Conservation (phyloP, 208 protist genomes). For the Trypanosoma platydactyli region DNA sequence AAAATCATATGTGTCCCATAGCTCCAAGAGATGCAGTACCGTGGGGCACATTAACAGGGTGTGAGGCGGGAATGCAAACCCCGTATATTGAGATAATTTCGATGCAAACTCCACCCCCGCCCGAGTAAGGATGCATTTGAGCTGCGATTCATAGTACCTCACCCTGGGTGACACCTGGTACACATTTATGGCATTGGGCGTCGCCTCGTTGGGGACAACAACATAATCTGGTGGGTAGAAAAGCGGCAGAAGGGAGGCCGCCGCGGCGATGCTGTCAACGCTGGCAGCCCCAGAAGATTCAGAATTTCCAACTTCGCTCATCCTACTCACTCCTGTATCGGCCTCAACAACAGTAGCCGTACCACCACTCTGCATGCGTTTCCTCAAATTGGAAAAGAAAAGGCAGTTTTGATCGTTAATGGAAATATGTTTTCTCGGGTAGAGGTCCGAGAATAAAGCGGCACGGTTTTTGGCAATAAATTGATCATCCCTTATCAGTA, state of each 20-base stretch:
- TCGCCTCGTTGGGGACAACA: conserved; percentile 7
- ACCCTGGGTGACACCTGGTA: conserved; percentile 67
- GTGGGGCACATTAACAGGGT: conserved; percentile 70
- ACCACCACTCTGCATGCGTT: too few species aligned
- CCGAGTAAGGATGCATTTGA: conserved; percentile 50
- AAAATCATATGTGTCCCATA: conserved; percentile 84
- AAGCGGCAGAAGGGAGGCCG: background rate
- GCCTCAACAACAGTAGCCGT: too few species aligned
- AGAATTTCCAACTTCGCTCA: too few species aligned
- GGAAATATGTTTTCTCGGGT: background rate
- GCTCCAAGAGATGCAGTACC: conserved; percentile 70
- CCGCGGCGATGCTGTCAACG: too few species aligned
- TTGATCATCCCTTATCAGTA: conserved; percentile 26
- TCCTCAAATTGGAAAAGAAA: background rate
- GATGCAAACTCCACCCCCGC: conserved; percentile 58
- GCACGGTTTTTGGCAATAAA: background rate
- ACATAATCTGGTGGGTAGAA: background rate
- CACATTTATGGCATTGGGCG: conserved; percentile 46
- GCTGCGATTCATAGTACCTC: conserved; percentile 78
- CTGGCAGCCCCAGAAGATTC: too few species aligned
- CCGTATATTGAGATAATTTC: conserved; percentile 40
- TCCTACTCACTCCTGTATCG: too few species aligned
- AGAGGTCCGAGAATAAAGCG: background rate
- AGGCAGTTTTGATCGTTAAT: background rate
- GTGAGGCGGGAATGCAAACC: conserved; percentile 66